A percentile compares a stretch with the other conserved stretches of the same genome.
Evolutionary conservation across 169 alveolate genomes (phyloP).

Genomic region (Amoebophrya sp.): DNA sequence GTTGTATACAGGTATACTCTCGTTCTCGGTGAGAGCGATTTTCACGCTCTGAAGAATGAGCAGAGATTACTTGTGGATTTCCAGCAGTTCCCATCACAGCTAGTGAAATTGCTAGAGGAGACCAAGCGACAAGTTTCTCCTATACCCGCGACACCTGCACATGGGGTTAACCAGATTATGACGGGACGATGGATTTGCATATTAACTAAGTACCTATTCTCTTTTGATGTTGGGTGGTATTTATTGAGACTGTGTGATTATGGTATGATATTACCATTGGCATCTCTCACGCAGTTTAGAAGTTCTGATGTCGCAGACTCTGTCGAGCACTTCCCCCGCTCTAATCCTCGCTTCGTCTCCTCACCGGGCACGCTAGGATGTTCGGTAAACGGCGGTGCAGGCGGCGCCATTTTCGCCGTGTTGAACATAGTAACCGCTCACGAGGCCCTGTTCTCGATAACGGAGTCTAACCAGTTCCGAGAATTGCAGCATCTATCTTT

Average conservation of each 20-base stretch:
- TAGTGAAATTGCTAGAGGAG: not conserved
- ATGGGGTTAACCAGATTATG: no score
- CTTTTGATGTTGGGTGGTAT: no score
- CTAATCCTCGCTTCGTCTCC: not conserved
- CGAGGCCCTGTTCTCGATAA: slow-evolving; percentile 11
- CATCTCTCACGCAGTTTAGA: no score
- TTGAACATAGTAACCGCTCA: not conserved
- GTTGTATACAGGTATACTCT: no score
- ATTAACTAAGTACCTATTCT: no score
- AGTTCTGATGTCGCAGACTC: no score
- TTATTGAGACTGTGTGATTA: no score
- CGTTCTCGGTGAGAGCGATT: slow-evolving; percentile 45
- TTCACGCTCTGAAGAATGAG: slow-evolving; percentile 44
- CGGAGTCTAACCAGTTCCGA: slow-evolving; percentile 32
- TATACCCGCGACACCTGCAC: no score
- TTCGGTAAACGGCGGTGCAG: not conserved
- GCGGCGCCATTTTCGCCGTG: not conserved
- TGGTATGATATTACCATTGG: no score
- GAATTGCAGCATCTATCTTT: slow-evolving; percentile 16
- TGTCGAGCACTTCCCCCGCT: no score
- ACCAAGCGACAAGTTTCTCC: no score
- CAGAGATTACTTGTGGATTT: slow-evolving; percentile 51
- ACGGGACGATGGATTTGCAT: no score
- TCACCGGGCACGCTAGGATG: not conserved
- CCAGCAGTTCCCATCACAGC: slow-evolving; percentile 46